Evolutionary conservation across 139 green algal genomes (phyloP).

Genomic region (Tetradesmus lagerheimii): DNA sequence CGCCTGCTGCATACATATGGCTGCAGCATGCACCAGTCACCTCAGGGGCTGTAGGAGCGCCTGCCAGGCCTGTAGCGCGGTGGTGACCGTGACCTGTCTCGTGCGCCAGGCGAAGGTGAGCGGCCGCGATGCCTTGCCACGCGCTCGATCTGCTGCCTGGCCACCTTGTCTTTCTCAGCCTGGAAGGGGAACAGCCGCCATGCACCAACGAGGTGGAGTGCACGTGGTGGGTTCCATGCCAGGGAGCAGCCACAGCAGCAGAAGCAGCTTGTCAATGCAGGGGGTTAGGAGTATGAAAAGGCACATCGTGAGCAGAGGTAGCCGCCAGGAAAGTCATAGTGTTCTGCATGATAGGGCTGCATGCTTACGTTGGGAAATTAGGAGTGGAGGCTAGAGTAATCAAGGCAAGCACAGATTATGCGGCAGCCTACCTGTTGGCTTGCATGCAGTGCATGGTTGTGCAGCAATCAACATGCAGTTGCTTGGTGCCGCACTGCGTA

Average conservation of each 20-base stretch:
- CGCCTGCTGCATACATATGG: not conserved
- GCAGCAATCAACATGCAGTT: not conserved
- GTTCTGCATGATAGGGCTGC: no score
- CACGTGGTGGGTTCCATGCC: not conserved
- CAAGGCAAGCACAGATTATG: not conserved
- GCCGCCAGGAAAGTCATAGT: no score
- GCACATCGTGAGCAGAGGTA: no score
- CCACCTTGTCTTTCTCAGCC: slow-evolving; percentile 48
- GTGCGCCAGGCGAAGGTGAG: not conserved
- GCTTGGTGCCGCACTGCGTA: no score
- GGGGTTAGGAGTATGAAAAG: no score
- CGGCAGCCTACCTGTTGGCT: not conserved
- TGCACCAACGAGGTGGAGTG: not conserved
- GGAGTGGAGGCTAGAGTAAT: no score
- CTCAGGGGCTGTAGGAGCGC: not conserved
- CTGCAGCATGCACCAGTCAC: not conserved
- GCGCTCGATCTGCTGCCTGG: slow-evolving; percentile 44
- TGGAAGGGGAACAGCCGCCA: not conserved
- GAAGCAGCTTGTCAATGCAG: not conserved
- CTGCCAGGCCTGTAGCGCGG: not conserved
- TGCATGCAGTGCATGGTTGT: not conserved
- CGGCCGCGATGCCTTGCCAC: not conserved
- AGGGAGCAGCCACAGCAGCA: not conserved
- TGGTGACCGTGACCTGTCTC: slow-evolving; percentile 18
- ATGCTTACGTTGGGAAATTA: no score